Evolutionary conservation across 768 basidiomycete genomes (phyloP).

Genomic region (Lentinula raphanica): DNA sequence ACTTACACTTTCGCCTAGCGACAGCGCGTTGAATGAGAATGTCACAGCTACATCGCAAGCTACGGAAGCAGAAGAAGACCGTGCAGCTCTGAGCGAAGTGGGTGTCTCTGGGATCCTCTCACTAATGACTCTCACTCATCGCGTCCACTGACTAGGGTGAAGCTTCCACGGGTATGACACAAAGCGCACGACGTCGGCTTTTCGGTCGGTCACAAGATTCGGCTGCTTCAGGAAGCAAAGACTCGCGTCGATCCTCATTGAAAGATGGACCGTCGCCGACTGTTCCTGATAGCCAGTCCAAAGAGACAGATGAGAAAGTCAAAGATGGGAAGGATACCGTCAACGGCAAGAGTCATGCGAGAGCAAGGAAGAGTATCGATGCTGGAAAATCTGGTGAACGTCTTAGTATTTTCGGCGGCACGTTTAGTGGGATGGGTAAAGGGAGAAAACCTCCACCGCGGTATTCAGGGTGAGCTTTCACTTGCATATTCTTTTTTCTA

Average conservation of each 20-base stretch:
- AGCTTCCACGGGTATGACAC: slow-evolving; percentile 21
- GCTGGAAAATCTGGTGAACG: slow-evolving; percentile 44
- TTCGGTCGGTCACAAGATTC: slow-evolving; percentile 63
- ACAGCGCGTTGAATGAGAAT: slow-evolving; percentile 46
- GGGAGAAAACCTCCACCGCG: slow-evolving; percentile 78
- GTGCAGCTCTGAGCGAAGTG: slow-evolving; percentile 65
- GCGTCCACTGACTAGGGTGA: not conserved
- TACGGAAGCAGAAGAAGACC: slow-evolving; percentile 44
- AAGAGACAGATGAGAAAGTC: slow-evolving; percentile 26
- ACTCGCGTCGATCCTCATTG: slow-evolving; percentile 15
- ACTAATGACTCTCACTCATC: slow-evolving; percentile 9
- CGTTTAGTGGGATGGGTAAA: slow-evolving; percentile 62
- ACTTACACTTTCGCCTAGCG: slow-evolving; percentile 56
- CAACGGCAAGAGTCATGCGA: slow-evolving; percentile 29
- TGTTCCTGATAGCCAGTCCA: slow-evolving; percentile 9
- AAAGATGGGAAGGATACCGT: slow-evolving; percentile 28
- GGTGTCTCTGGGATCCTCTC: slow-evolving; percentile 23
- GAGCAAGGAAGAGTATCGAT: slow-evolving; percentile 49
- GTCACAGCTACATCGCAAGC: slow-evolving; percentile 30
- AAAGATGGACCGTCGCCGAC: slow-evolving; percentile 16
- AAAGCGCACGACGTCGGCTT: slow-evolving; percentile 42
- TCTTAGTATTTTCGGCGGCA: slow-evolving; percentile 78
- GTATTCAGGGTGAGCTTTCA: slow-evolving; percentile 51
- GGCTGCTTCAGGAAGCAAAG: slow-evolving; percentile 18
- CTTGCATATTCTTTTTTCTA: not conserved